phyloP scores from a whole-genome alignment of 2,329 filamentous ascomycete species.

The Immersiporthe knoxdaviesiana region DNA sequence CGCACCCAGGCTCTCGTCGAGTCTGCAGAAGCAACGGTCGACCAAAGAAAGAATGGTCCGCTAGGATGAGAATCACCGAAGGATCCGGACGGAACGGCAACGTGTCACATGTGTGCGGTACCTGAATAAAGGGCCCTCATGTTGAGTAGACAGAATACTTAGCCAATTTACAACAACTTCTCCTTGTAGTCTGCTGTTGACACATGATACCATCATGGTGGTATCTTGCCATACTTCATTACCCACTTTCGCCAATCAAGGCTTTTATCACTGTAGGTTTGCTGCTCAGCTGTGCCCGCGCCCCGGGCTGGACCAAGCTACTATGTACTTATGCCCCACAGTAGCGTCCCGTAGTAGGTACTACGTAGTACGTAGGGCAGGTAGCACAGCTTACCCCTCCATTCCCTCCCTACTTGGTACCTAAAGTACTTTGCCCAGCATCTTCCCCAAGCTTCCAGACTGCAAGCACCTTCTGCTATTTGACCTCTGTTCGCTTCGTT shows the following conservation, averaged over 20 bases:
- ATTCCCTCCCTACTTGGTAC: slow-evolving; percentile 1
- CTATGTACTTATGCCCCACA: slow-evolving; percentile 10
- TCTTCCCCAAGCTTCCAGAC: slow-evolving; percentile 32
- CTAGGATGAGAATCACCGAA: not conserved
- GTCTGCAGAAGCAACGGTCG: not conserved
- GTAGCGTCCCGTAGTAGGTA: too few relatives aligned
- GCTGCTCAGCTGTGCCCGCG: not conserved
- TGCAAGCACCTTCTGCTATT: not conserved
- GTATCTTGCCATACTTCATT: too few relatives aligned
- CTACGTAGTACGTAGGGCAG: not conserved
- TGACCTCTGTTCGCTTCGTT: not conserved
- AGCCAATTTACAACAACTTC: too few relatives aligned
- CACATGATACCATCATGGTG: too few relatives aligned
- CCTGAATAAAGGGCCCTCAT: too few relatives aligned
- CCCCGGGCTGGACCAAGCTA: not conserved
- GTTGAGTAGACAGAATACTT: not conserved
- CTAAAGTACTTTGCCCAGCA: too few relatives aligned
- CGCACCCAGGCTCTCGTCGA: not conserved
- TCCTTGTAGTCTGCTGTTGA: not conserved
- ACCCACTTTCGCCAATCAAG: too few relatives aligned
- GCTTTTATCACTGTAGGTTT: not conserved
- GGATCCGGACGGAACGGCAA: not conserved
- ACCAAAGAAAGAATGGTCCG: not conserved
- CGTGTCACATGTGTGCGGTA: not conserved
- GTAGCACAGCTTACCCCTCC: slow-evolving; percentile 9